Evolutionary conservation across 2,329 filamentous ascomycete genomes (phyloP), one percentile per base, ranked within the genome.

Genomic region (Drechslerella stenobrocha): DNA sequence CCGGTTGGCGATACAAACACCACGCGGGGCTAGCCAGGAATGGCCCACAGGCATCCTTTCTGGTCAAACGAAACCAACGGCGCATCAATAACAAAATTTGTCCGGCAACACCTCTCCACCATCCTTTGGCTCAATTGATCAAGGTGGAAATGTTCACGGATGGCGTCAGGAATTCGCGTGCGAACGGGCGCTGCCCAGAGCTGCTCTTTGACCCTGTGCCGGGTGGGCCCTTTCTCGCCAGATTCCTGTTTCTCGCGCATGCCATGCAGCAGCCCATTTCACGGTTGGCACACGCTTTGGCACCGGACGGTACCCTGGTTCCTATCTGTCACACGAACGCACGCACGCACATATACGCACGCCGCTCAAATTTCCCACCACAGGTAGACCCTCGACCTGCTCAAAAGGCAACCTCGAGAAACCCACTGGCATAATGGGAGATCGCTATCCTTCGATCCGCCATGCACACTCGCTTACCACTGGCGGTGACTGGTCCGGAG

Each of bases 241-340:
- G 51, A 60, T 57, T 48, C 35, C 34, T 56, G 57, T 48, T 67
- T 44, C 48, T 58, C 50, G 61, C 35, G 44, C 42, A 48, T 52
- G 56, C 48, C 42, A 48, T 52, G 56, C 48, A 55, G 48, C 45
- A 60, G 63, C 51, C 55, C 46, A 60, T 60, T 53, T 53, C 63
- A 51, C 52, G 32, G 60, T 55, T 59, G 61, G 55, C 63, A 56
- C 63, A 67, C 55, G 51, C 45, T 67, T 52, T 55, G 45, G 63
- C 55, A 67, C 63, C 48, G 61, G 55, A 67, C 40, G 60, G 13
- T 45, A 67, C 63, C 63, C 63, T 60, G 63, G 63, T 67, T 55
- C 18, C 44, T 42, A 37, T 47, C 63, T 67, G 55, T 60, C 63
- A 67, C 63, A 67, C 37, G 18, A n/a, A n/a, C n/a, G n/a, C n/a